Evolutionary conservation across 768 basidiomycete species (phyloP), one percentile per base, ranked within the genome.

Genomic region (Tremella fuciformis): DNA sequence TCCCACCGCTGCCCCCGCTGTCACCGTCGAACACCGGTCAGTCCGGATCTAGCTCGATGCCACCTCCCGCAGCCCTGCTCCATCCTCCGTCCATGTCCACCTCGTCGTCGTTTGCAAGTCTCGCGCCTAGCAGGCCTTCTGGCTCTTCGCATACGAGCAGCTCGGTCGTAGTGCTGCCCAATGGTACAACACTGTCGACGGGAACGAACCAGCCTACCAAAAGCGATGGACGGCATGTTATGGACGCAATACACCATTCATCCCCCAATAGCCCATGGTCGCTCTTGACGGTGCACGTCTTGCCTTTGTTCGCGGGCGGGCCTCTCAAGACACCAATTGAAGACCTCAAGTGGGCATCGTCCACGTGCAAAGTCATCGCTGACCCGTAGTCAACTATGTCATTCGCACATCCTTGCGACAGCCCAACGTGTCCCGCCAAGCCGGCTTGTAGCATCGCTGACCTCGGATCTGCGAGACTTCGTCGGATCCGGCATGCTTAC

Each of bases 241-340:
- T 42, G 13, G 67, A 74, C 50, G 66, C 69, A 11, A 46, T 74
- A 52, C 67, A 67, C 46, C 63, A 73, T 64, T 67, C 70, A 37
- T 64, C 64, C 60, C 73, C 75, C 0, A 69, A 49, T 52, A 67
- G 64, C n/a, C 88, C 91, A 11, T 94, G 91, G 91, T 84, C 84
- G 50, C 80, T 84, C 21, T 78, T 97, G 19, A 89, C 92, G 75
- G 85, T 93, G 29, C 85, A 90, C 73, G 87, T 96, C 34, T 79
- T 97, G 2, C 92, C 92, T 1, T 77, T 94, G 3, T 97, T 97
- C 80, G 93, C 93, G 52, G 88, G 91, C 37, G 89, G 92, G 70
- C 86, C 88, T 2, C 81, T 97, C 18, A 83, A 86, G 59, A 83
- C 87, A 52, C 87, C 91, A 21, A 91, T 97, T 68, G 92, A 96